phyloP scores from a whole-genome alignment of 345 rosid genomes.

The Reutealis trisperma region DNA sequence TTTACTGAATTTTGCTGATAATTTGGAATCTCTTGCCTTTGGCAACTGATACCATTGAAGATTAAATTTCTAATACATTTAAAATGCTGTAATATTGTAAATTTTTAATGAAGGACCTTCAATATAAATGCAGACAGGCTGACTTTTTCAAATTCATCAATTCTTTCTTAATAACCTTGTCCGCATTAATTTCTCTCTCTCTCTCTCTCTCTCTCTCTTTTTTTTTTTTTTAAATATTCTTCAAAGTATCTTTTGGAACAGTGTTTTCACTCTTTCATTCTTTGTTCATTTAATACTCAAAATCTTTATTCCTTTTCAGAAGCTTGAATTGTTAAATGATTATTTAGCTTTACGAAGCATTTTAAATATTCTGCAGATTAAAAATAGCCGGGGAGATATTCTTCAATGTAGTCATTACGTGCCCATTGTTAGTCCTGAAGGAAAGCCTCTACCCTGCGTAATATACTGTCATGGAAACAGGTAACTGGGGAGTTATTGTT shows the following conservation, averaged over 20 bases:
- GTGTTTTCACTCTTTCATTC: background rate
- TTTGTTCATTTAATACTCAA: background rate
- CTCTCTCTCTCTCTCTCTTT: too few species aligned
- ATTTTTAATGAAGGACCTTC: too few species aligned
- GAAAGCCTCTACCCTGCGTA: constrained; percentile 87
- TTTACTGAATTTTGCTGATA: too few species aligned
- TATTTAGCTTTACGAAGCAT: background rate
- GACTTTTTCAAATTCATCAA: background rate
- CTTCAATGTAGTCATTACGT: constrained; percentile 89
- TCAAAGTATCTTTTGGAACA: background rate
- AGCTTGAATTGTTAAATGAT: background rate
- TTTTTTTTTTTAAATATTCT: background rate
- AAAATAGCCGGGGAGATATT: constrained; percentile 71
- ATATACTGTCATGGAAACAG: constrained; percentile 99
- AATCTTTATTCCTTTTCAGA: background rate
- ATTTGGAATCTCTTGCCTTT: too few species aligned
- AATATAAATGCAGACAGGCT: too few species aligned
- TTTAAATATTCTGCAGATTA: constrained; percentile 63
- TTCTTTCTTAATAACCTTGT: background rate
- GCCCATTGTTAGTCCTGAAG: constrained; percentile 54
- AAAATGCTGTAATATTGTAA: too few species aligned
- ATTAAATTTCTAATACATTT: too few species aligned
- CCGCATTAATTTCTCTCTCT: background rate
- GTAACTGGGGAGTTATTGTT: constrained; percentile 24
- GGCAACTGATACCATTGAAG: too few species aligned